Evolutionary conservation across 345 rosid species (phyloP).

Genomic region (Cardamine chenopodiifolia): DNA sequence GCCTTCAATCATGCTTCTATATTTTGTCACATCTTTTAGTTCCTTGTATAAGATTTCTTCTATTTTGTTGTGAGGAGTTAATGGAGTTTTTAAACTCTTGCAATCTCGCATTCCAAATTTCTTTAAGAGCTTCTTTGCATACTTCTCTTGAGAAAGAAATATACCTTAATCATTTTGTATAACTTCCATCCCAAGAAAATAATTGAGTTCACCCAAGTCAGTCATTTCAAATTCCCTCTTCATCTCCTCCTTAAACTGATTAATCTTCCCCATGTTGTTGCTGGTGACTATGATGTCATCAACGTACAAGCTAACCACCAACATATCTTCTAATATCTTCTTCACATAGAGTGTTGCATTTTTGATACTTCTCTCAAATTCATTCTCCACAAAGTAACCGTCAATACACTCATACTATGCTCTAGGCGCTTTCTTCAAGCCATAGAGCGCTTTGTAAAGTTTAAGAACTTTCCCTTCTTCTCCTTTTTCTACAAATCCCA

Average conservation of each 20-base stretch:
- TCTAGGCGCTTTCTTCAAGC: neutral
- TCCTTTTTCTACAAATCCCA: neutral
- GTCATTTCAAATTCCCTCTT: neutral
- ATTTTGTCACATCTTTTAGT: neutral
- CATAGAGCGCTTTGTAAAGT: neutral
- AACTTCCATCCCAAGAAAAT: neutral
- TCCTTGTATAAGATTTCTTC: neutral
- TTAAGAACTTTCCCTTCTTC: neutral
- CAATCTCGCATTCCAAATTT: neutral
- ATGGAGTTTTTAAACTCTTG: neutral
- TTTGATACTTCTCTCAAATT: neutral
- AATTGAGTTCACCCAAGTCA: neutral
- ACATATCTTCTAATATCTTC: neutral
- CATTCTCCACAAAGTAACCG: neutral
- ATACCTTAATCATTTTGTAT: neutral
- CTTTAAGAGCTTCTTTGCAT: neutral
- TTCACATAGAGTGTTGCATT: neutral
- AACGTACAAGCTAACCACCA: neutral
- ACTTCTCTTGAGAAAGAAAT: neutral
- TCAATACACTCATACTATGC: neutral
- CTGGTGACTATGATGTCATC: neutral
- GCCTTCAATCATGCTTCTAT: slow-evolving; percentile 1
- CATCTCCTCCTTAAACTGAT: neutral
- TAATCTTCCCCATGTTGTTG: neutral
- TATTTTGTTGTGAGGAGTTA: neutral